A percentile compares a stretch with the other conserved stretches of the same genome.
Evolutionary conservation across 2,329 filamentous ascomycete genomes (phyloP).

Genomic region (Colletotrichum zoysiae): DNA sequence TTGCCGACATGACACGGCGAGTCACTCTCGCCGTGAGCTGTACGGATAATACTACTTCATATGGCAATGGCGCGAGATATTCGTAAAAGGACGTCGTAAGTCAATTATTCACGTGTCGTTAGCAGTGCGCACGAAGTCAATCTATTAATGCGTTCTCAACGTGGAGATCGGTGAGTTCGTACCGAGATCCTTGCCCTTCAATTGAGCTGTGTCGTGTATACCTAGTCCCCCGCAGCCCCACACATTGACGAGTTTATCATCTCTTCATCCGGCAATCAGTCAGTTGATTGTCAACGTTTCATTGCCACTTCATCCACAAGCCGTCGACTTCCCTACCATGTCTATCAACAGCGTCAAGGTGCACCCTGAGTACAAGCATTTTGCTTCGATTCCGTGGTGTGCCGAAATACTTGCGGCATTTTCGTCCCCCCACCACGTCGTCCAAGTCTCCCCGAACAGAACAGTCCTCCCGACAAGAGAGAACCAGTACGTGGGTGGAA

Average conservation of each 20-base stretch:
- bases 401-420: constrained; percentile 48
- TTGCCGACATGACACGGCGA: too few species aligned
- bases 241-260: constrained; percentile 2
- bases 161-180: too few species aligned
- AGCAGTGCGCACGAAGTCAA: not conserved
- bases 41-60: too few species aligned
- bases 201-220: not conserved
- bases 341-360: constrained; percentile 10
- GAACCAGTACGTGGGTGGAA: constrained; percentile 52
- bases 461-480: constrained; percentile 35
- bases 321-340: constrained; percentile 8
- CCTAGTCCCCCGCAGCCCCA: not conserved
- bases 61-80: too few species aligned
- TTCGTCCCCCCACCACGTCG: constrained; percentile 41
- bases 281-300: not conserved
- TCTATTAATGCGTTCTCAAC: not conserved
- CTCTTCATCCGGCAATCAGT: not conserved
- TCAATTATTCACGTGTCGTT: constrained; percentile 2
- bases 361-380: constrained; percentile 46
- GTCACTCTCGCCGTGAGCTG: not conserved
- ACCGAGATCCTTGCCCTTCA: not conserved
- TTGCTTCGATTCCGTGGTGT: constrained; percentile 55
- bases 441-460: constrained; percentile 32
- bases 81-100: not conserved
- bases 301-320: not conserved